phyloP scores from a whole-genome alignment of 1,139 yeast species.

The Taphrina populina region DNA sequence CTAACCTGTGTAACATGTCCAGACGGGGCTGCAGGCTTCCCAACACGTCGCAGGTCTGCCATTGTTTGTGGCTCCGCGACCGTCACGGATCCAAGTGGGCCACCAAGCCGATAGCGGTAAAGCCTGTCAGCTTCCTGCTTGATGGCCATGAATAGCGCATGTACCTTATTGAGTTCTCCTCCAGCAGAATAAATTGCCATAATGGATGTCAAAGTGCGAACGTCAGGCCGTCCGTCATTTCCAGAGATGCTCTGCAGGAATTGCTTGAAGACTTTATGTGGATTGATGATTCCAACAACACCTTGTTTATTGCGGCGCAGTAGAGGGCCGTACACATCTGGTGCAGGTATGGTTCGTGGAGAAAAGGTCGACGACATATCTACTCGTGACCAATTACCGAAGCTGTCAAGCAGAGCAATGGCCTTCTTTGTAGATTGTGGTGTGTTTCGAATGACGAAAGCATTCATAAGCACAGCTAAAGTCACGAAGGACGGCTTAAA shows the following conservation, averaged over 20 bases:
- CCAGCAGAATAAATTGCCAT: constrained; percentile 7
- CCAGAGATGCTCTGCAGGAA: constrained; percentile 14
- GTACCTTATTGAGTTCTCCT: constrained; percentile 14
- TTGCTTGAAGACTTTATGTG: constrained; percentile 15
- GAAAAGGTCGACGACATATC: constrained; percentile 19
- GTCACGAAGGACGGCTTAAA: constrained; percentile 16
- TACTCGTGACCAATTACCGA: constrained; percentile 1
- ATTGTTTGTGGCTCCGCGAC: not conserved
- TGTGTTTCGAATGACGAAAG: constrained; percentile 8
- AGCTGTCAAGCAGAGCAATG: constrained; percentile 14
- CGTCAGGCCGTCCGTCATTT: constrained; percentile 18
- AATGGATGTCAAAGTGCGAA: constrained; percentile 14
- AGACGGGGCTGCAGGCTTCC: not conserved
- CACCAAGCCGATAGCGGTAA: constrained; percentile 8
- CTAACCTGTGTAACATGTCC: constrained; percentile 17
- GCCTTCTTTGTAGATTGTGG: not conserved
- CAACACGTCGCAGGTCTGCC: not conserved
- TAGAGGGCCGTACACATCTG: constrained; percentile 14
- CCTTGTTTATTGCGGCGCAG: constrained; percentile 1
- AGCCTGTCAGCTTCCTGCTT: constrained; percentile 24
- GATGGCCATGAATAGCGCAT: constrained; percentile 15
- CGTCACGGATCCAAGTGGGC: not conserved
- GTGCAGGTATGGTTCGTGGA: constrained; percentile 19
- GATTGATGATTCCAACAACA: not conserved
- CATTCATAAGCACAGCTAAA: constrained; percentile 26